A percentile compares a stretch with the other conserved stretches of the same genome.
Conservation (phyloP, 768 basidiomycete species). For the Pisolithus tinctorius region DNA sequence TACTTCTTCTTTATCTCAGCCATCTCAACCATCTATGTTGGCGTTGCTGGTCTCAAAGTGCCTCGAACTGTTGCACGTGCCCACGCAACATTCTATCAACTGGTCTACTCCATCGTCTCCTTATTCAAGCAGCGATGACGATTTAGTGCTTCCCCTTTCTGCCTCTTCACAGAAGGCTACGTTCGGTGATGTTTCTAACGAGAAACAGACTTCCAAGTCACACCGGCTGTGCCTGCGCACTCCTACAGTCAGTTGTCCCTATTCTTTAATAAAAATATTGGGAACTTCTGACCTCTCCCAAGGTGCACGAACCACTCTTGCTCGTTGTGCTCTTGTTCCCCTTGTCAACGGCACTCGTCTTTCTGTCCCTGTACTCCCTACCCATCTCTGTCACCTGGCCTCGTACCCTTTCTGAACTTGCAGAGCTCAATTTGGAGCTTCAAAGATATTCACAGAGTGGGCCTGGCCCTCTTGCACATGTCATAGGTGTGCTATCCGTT, state of each 20-base stretch:
- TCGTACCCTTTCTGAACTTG: conserved; percentile 65
- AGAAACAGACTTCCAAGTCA: conserved; percentile 28
- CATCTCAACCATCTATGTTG: conserved; percentile 41
- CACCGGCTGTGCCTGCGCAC: conserved; percentile 25
- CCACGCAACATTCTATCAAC: conserved; percentile 31
- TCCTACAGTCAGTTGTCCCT: conserved; percentile 28
- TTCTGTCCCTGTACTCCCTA: conserved; percentile 43
- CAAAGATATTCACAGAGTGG: conserved; percentile 76
- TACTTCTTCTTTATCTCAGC: conserved; percentile 4
- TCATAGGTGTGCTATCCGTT: conserved; percentile 74
- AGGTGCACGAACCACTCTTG: conserved; percentile 59
- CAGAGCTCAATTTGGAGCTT: conserved; percentile 66
- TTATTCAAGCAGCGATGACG: conserved; percentile 31
- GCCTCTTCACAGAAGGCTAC: conserved; percentile 42
- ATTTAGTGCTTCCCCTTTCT: conserved; percentile 49
- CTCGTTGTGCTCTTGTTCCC: conserved; percentile 62
- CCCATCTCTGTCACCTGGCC: conserved; percentile 77
- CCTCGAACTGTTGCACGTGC: conserved; percentile 46
- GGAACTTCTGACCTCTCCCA: conserved; percentile 7
- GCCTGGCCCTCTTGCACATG: conserved; percentile 57
- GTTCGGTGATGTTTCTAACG: conserved; percentile 37
- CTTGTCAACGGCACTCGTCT: conserved; percentile 53
- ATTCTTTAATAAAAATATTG: conserved; percentile 3
- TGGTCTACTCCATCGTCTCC: conserved; percentile 44
- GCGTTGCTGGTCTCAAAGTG: conserved; percentile 43